Evolutionary conservation across 495 filamentous ascomycete genomes (phyloP).

Genomic region (Xylaria bambusicola): DNA sequence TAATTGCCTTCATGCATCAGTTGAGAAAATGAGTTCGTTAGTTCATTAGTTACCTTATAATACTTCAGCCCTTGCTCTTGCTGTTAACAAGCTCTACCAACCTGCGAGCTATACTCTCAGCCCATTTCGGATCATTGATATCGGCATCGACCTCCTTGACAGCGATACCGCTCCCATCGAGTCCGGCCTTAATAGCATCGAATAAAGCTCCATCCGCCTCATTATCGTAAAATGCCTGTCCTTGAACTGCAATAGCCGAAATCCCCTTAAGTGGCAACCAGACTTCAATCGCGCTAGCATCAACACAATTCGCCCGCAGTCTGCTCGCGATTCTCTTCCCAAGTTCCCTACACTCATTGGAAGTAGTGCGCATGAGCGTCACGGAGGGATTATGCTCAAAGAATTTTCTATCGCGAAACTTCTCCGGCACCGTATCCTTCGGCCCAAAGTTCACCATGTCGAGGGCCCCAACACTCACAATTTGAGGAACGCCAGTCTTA

Average conservation of each 20-base stretch:
- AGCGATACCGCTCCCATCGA: constrained; percentile 33
- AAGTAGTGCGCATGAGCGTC: constrained; percentile 62
- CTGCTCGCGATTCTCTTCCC: constrained; percentile 56
- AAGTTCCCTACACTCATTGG: constrained; percentile 54
- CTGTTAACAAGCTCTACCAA: constrained; percentile 21
- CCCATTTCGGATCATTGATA: constrained; percentile 45
- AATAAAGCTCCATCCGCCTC: constrained; percentile 45
- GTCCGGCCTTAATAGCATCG: constrained; percentile 40
- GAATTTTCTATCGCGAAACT: constrained; percentile 47
- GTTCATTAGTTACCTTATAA: too few relatives aligned
- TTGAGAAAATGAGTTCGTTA: too few relatives aligned
- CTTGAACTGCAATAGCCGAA: constrained; percentile 38
- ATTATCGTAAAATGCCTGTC: constrained; percentile 38
- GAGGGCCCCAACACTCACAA: constrained; percentile 64
- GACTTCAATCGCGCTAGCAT: constrained; percentile 49
- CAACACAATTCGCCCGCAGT: constrained; percentile 39
- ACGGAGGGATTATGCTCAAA: constrained; percentile 66
- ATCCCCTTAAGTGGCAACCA: constrained; percentile 57
- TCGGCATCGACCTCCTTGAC: constrained; percentile 41
- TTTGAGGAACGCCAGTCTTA: constrained; percentile 56
- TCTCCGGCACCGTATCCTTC: constrained; percentile 52
- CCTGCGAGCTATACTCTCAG: constrained; percentile 37
- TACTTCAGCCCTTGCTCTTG: too few relatives aligned
- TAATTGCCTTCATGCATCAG: too few relatives aligned
- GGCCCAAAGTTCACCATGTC: constrained; percentile 74